Percentiles rank a stretch among this genome's conserved stretches.
Evolutionary conservation across 345 rosid species (phyloP).

Genomic region (Pelargonium nanum): DNA sequence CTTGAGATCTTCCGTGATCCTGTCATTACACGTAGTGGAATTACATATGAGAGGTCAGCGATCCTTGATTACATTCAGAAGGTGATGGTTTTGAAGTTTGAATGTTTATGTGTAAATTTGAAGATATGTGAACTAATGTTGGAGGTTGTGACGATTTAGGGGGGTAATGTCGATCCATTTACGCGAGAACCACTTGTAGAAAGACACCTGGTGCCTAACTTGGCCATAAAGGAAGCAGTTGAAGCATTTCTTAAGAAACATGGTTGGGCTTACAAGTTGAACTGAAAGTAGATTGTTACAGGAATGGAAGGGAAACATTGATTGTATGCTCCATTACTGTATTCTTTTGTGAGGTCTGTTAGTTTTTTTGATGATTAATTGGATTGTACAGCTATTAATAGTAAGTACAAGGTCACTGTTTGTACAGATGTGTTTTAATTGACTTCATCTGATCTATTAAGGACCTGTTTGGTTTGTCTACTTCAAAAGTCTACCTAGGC

Average conservation of each 20-base stretch:
- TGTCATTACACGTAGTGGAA: conserved; percentile 79
- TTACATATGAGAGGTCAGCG: conserved; percentile 77
- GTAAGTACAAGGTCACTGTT: too few species aligned
- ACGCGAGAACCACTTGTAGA: conserved; percentile 50
- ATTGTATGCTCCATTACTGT: too few species aligned
- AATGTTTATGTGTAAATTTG: background rate
- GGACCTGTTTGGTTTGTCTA: too few species aligned
- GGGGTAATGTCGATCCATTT: conserved; percentile 79
- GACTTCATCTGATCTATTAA: too few species aligned
- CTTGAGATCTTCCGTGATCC: conserved; percentile 87
- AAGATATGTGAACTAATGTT: background rate
- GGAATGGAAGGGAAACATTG: too few species aligned
- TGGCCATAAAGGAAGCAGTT: conserved; percentile 86
- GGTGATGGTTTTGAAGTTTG: conserved; percentile 26
- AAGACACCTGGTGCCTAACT: conserved; percentile 54
- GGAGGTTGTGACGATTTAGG: conserved; percentile 27
- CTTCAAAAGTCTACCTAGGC: too few species aligned
- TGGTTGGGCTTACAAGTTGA: conserved; percentile 67
- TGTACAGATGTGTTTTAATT: too few species aligned
- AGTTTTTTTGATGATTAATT: too few species aligned
- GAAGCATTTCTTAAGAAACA: conserved; percentile 59
- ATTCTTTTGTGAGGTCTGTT: too few species aligned
- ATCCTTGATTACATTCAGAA: conserved; percentile 77
- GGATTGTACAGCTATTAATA: too few species aligned
- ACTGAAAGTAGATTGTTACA: too few species aligned